Evolutionary conservation across 257 asterid species (phyloP).

Genomic region (Avicennia marina): DNA sequence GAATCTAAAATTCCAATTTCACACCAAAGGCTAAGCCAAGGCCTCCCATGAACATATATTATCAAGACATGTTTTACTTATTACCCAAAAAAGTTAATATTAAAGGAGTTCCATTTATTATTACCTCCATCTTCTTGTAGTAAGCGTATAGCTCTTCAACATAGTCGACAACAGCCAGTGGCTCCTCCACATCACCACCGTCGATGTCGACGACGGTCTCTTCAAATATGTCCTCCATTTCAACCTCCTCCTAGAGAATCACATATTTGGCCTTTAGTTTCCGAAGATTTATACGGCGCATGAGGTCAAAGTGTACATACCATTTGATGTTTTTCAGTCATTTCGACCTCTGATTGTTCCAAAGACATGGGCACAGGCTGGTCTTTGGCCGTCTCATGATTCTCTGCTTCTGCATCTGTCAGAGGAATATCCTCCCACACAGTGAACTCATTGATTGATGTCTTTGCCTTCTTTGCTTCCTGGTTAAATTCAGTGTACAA

Average conservation of each 20-base stretch:
- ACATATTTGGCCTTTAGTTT: no score
- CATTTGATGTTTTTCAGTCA: slow-evolving; percentile 40
- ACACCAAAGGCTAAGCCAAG: no score
- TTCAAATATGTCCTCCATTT: slow-evolving; percentile 87
- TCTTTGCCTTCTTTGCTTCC: slow-evolving; percentile 48
- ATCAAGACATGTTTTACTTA: no score
- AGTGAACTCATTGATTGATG: slow-evolving; percentile 33
- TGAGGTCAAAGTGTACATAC: no score
- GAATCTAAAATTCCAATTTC: no score
- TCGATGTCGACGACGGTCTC: slow-evolving; percentile 73
- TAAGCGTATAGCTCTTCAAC: slow-evolving; percentile 64
- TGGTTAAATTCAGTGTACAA: slow-evolving; percentile 3
- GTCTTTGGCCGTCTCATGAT: slow-evolving; percentile 40
- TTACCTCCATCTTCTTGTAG: slow-evolving; percentile 78
- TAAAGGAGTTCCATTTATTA: no score
- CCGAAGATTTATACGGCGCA: no score
- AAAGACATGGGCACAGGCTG: slow-evolving; percentile 76
- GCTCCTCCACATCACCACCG: slow-evolving; percentile 52
- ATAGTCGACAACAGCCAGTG: slow-evolving; percentile 74
- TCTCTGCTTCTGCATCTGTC: slow-evolving; percentile 33
- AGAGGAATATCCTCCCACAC: slow-evolving; percentile 56
- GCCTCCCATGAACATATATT: no score
- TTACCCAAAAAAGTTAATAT: no score
- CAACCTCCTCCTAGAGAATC: slow-evolving; percentile 58
- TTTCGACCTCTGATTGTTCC: slow-evolving; percentile 50